Conservation (phyloP, 495 filamentous ascomycete species). For the Aspergillus sclerotioniger region DNA sequence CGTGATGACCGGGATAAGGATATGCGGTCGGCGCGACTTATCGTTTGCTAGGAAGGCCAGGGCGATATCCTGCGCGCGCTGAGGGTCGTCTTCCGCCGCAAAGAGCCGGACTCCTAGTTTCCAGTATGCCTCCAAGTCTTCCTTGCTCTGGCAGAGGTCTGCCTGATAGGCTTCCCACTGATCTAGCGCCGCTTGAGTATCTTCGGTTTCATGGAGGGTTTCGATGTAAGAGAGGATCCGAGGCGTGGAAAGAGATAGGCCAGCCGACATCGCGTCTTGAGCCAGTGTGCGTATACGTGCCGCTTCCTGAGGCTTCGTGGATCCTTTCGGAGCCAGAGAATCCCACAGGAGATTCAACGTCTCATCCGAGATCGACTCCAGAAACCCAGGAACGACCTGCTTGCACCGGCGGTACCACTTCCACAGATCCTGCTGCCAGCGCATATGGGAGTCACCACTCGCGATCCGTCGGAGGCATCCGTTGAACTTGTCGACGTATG, state of each 20-base stretch:
- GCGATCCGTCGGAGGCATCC: slow-evolving; percentile 25
- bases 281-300: slow-evolving; percentile 57
- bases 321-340: slow-evolving; percentile 47
- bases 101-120: slow-evolving; percentile 69
- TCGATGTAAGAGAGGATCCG: slow-evolving; percentile 66
- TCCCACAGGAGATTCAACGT: slow-evolving; percentile 42
- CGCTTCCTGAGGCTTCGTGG: slow-evolving; percentile 43
- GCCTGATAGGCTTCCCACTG: slow-evolving; percentile 61
- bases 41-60: slow-evolving; percentile 54
- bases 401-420: slow-evolving; percentile 48
- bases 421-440: slow-evolving; percentile 37
- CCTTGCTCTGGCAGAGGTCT: slow-evolving; percentile 51
- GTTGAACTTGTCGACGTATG: slow-evolving; percentile 38
- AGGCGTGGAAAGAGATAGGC: slow-evolving; percentile 48
- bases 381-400: slow-evolving; percentile 37
- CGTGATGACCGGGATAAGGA: slow-evolving; percentile 64
- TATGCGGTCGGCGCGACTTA: slow-evolving; percentile 50
- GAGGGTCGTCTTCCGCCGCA: slow-evolving; percentile 54
- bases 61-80: slow-evolving; percentile 62
- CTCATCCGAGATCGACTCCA: slow-evolving; percentile 34
- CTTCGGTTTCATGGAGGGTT: slow-evolving; percentile 59
- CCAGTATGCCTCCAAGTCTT: slow-evolving; percentile 57
- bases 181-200: slow-evolving; percentile 57
- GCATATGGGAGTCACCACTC: slow-evolving; percentile 26
- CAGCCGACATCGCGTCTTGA: slow-evolving; percentile 59